Evolutionary conservation across 228 moss, liverwort and hornwort genomes (phyloP), one percentile per base, ranked within the genome.

Genomic region (Sphagnum fallax): DNA sequence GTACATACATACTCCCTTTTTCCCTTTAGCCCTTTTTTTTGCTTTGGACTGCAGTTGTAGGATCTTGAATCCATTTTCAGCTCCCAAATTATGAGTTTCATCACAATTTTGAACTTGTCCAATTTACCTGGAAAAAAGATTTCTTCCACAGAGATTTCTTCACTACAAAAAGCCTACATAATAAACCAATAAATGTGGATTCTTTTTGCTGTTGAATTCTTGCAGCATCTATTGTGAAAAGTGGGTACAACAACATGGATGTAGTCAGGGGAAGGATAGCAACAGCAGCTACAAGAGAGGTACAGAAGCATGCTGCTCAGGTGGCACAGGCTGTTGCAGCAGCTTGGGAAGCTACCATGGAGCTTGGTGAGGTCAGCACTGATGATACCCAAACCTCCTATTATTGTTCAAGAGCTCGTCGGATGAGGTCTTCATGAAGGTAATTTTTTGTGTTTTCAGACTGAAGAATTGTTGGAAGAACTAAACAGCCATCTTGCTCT

Each of bases 301-400:
- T 86, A 71, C 78, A 80, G 8, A 86, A 83, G 78, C 86, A 80
- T 62, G 82, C 86, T 5, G 55, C 74, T 70, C 74, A 77, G 9
- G 82, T 80, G 52, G 78, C 82, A 49, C 80, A 80, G 65, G 82
- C 86, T 74, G 86, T 86, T 68, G 65, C 86, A 59, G 86, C 82
- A 66, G 86, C 86, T 7, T 69, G 86, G 49, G 86, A 86, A 61
- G 86, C 82, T 16, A 86, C 86, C 9, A 86, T 86, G 86, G 82
- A 83, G 65, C 82, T 86, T 60, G 86, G 82, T 74, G 82, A 86
- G 86, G 86, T 83, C 32, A 69, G 65, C 66, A 52, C 52, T 14
- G 48, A 52, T 52, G 47, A 8, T 8, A 55, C 55, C 55, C 8
- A 12, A 8, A 4, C 55, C 8, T 55, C 55, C 55, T 8, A 55